Evolutionary conservation across 2,329 filamentous ascomycete genomes (phyloP).

Genomic region (Didymella keratinophila): DNA sequence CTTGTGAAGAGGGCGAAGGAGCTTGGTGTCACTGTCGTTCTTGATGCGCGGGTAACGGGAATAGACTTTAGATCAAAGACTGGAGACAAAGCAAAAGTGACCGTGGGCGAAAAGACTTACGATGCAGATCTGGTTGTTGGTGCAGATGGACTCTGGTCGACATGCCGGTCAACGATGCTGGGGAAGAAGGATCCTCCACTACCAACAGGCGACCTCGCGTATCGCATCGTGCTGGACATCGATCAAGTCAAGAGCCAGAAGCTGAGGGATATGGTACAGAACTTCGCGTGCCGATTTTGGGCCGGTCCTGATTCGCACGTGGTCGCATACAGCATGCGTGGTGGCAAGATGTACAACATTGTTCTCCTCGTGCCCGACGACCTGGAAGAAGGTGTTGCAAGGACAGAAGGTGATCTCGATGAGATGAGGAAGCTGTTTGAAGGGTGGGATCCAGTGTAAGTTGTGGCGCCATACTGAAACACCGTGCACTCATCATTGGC

Average conservation of each 20-base stretch:
- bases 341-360: slow-evolving; percentile 69
- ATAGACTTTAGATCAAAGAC: slow-evolving; percentile 57
- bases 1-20: slow-evolving; percentile 61
- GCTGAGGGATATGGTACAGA: slow-evolving; percentile 61
- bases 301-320: slow-evolving; percentile 68
- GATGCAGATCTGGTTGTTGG: slow-evolving; percentile 66
- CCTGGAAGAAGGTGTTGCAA: slow-evolving; percentile 62
- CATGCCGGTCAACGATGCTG: slow-evolving; percentile 55
- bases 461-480: slow-evolving; percentile 46
- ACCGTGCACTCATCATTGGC: slow-evolving; percentile 10
- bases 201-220: slow-evolving; percentile 71
- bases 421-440: slow-evolving; percentile 69
- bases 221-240: slow-evolving; percentile 65
- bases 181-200: slow-evolving; percentile 29
- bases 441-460: slow-evolving; percentile 69
- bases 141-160: slow-evolving; percentile 71
- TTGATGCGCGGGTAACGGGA: slow-evolving; percentile 58
- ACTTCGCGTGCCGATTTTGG: slow-evolving; percentile 67
- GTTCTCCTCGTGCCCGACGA: slow-evolving; percentile 72
- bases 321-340: slow-evolving; percentile 68
- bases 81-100: slow-evolving; percentile 49
- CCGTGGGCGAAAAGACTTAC: slow-evolving; percentile 51
- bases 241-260: slow-evolving; percentile 62
- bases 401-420: slow-evolving; percentile 61
- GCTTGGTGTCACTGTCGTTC: slow-evolving; percentile 61